Percentiles rank a stretch among this genome's conserved stretches.
Conservation (phyloP, 495 filamentous ascomycete genomes). For the Glarea lozoyensis region DNA sequence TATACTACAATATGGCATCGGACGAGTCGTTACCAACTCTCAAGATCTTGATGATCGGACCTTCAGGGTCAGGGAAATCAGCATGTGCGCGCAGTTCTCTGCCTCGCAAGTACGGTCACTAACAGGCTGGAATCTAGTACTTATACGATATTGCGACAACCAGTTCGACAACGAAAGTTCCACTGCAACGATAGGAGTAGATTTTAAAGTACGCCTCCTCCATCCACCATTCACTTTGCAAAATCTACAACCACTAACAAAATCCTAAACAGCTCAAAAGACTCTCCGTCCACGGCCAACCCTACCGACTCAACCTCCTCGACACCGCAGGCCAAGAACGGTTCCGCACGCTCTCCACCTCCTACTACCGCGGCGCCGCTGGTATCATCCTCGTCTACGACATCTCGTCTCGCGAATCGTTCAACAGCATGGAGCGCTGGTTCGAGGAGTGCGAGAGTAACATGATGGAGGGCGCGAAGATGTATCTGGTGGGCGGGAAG, state of each 20-base stretch:
- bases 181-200: constrained; percentile 51
- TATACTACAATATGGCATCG: constrained; percentile 27
- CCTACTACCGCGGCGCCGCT: constrained; percentile 53
- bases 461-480: constrained; percentile 39
- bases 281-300: constrained; percentile 40
- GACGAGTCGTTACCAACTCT: constrained; percentile 40
- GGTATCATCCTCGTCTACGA: constrained; percentile 53
- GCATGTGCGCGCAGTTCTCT: constrained; percentile 31
- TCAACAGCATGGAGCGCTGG: constrained; percentile 49
- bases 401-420: constrained; percentile 44
- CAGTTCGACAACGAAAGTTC: constrained; percentile 49
- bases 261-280: constrained; percentile 17
- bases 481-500: constrained; percentile 49
- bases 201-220: constrained; percentile 41
- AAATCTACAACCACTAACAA: neutral
- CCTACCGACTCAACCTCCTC: constrained; percentile 47
- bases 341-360: constrained; percentile 51
- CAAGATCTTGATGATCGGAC: constrained; percentile 45
- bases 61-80: constrained; percentile 45
- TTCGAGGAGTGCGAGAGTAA: constrained; percentile 47
- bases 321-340: constrained; percentile 51
- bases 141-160: constrained; percentile 48
- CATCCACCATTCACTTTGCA: neutral
- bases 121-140: constrained; percentile 8
- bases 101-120: neutral